Evolutionary conservation across 148 eudicot genomes (phyloP), one percentile per base, ranked within the genome.

Genomic region (Rhododendron simsii): DNA sequence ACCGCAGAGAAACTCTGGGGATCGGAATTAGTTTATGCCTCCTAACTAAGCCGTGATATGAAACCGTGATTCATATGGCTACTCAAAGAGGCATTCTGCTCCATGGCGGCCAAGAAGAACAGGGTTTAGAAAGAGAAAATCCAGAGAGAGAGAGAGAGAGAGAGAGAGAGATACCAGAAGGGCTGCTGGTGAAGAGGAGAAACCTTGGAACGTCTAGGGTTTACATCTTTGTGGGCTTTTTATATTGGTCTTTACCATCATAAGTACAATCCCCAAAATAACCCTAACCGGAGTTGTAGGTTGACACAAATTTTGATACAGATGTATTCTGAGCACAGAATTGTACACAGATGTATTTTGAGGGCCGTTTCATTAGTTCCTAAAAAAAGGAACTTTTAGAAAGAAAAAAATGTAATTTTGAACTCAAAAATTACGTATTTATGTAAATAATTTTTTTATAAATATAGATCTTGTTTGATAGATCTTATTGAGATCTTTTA

Each of bases 31-130:
- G 3, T 75, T 75, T 75, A 35, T 75, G 79, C 79, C 79, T 37
- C 79, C 47, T 75, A 75, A 75, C 79, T 75, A 75, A 75, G 79
- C 79, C 48, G 4, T 35, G 21, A 75, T 37, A 75, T 39, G 79
- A 75, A 75, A 75, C 4, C 48, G 79, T 6, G 12, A 15, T 75
- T 18, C 79, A 75, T 75, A 39, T 0, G 48, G 47, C 79, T 75
- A 75, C 79, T 75, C 79, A 37, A 75, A 37, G 26, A 75, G 79
- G 79, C 79, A 71, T 28, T 71, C 77, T 74, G 8, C 78, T 30
- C 2, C 1, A 7, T 75, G 26, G 26, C 47, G 41, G 26, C 47
- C 47, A 75, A 33, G 35, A 74, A 14, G 39, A 75, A 30, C 39
- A 71, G 10, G 37, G 11, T 47, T 7, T 30, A 71, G 41, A 71